Conservation (phyloP, 1,284 basidiomycete genomes). For the Moesziomyces antarcticus region DNA sequence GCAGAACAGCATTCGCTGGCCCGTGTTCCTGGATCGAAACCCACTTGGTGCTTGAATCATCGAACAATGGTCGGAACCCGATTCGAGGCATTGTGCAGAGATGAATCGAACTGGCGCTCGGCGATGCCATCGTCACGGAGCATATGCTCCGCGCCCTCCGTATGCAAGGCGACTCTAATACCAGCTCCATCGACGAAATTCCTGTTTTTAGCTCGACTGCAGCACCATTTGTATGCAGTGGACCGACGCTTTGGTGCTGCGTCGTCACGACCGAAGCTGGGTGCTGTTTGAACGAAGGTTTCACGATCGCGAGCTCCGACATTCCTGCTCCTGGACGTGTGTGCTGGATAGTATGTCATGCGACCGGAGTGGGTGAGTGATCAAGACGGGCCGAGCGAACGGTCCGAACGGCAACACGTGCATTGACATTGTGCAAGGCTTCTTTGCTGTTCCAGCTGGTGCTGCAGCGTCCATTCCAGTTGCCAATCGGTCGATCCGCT, state of each 20-base stretch:
- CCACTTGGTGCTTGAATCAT: not conserved
- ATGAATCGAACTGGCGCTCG: not conserved
- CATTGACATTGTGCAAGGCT: no score
- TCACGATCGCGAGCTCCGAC: not conserved
- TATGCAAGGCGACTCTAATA: not conserved
- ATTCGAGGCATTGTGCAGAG: no score
- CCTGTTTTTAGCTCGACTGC: no score
- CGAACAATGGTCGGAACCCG: not conserved
- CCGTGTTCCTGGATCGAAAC: not conserved
- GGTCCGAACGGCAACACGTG: not conserved
- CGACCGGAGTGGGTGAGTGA: no score
- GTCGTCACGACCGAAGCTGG: not conserved
- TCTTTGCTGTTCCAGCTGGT: conserved; percentile 5
- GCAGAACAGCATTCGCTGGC: no score
- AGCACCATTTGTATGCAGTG: not conserved
- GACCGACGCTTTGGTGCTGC: not conserved
- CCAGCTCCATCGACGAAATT: not conserved
- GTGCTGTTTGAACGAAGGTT: not conserved
- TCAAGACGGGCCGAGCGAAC: no score
- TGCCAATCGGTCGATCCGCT: conserved; percentile 25
- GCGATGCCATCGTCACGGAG: not conserved
- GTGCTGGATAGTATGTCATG: not conserved
- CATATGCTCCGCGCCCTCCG: not conserved
- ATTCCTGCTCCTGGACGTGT: not conserved
- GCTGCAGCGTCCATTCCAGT: conserved; percentile 19